Evolutionary conservation across 2,329 filamentous ascomycete species (phyloP).

Genomic region (Fusarium hainanense): DNA sequence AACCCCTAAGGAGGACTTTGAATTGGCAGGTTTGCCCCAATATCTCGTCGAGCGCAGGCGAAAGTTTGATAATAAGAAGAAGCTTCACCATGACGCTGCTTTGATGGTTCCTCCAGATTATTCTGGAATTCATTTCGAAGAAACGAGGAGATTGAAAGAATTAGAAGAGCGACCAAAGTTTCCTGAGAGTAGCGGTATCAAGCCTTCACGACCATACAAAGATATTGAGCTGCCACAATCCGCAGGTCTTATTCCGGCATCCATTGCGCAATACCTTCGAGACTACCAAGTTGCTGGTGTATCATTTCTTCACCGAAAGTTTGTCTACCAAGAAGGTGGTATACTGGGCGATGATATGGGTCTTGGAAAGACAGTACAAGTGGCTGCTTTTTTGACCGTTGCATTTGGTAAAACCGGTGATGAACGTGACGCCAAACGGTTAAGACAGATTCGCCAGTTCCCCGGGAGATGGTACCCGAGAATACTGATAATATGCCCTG

Average conservation of each 20-base stretch:
- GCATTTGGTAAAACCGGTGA: slow-evolving; percentile 96
- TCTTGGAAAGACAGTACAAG: slow-evolving; percentile 94
- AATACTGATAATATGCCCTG: slow-evolving; percentile 88
- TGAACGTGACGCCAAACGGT: slow-evolving; percentile 83
- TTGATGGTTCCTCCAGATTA: slow-evolving; percentile 83
- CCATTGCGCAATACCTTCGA: slow-evolving; percentile 90
- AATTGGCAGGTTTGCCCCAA: slow-evolving; percentile 59
- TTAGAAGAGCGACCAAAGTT: slow-evolving; percentile 79
- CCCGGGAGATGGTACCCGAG: slow-evolving; percentile 77
- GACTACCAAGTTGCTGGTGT: slow-evolving; percentile 92
- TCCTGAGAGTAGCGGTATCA: slow-evolving; percentile 62
- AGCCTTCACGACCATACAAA: slow-evolving; percentile 75
- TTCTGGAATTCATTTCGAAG: slow-evolving; percentile 76
- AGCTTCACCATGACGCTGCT: slow-evolving; percentile 72
- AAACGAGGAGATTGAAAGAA: slow-evolving; percentile 47
- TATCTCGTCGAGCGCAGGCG: slow-evolving; percentile 78
- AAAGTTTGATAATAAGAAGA: slow-evolving; percentile 73
- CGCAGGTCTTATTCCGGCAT: slow-evolving; percentile 83
- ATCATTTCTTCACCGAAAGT: slow-evolving; percentile 85
- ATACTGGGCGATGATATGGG: slow-evolving; percentile 98
- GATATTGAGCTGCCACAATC: slow-evolving; percentile 82
- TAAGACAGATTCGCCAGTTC: slow-evolving; percentile 82
- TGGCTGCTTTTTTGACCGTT: slow-evolving; percentile 89
- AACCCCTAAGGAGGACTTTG: slow-evolving; percentile 56
- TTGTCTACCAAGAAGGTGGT: slow-evolving; percentile 90